Evolutionary conservation across 805 yeast species (phyloP).

Genomic region (Yarrowia sp.): DNA sequence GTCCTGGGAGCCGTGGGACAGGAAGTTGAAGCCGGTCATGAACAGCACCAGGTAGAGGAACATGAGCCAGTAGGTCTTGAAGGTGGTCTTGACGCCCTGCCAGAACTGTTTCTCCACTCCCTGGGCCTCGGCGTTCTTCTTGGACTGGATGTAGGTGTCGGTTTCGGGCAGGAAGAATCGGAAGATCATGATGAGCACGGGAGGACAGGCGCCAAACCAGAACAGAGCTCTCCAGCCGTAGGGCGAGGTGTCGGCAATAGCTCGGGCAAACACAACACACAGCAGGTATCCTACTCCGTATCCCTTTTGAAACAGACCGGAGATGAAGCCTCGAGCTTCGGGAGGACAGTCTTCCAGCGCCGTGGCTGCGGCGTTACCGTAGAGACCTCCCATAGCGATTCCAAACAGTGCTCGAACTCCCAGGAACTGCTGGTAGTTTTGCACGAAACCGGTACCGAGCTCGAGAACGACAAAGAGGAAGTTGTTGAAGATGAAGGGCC

Average conservation of each 20-base stretch:
- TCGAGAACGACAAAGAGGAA: slow-evolving; percentile 61
- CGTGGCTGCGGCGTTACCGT: slow-evolving; percentile 69
- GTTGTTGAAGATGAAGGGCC: slow-evolving; percentile 65
- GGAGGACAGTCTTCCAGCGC: slow-evolving; percentile 70
- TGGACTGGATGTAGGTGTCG: slow-evolving; percentile 54
- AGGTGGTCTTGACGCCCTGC: slow-evolving; percentile 36
- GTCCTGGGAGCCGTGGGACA: slow-evolving; percentile 78
- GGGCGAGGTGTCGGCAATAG: slow-evolving; percentile 56
- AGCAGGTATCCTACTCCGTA: slow-evolving; percentile 74
- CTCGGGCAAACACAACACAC: slow-evolving; percentile 68
- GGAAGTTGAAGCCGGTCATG: slow-evolving; percentile 73
- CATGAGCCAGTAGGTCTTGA: slow-evolving; percentile 64
- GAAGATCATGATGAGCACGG: slow-evolving; percentile 66
- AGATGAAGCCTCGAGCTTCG: slow-evolving; percentile 64
- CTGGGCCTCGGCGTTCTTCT: slow-evolving; percentile 33
- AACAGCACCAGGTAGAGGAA: slow-evolving; percentile 62
- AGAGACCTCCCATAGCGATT: slow-evolving; percentile 74
- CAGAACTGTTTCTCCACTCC: slow-evolving; percentile 20
- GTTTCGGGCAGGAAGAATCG: slow-evolving; percentile 68
- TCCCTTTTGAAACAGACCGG: slow-evolving; percentile 81
- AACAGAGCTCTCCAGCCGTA: slow-evolving; percentile 74
- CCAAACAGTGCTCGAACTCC: slow-evolving; percentile 72
- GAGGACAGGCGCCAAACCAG: slow-evolving; percentile 75
- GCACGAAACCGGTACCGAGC: slow-evolving; percentile 69
- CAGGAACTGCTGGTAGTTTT: slow-evolving; percentile 63